These are phyloP conservation scores for Botrytis porri DNA, from an alignment of 2,329 filamentous ascomycete species.

Conservation along the genomic window DNA sequence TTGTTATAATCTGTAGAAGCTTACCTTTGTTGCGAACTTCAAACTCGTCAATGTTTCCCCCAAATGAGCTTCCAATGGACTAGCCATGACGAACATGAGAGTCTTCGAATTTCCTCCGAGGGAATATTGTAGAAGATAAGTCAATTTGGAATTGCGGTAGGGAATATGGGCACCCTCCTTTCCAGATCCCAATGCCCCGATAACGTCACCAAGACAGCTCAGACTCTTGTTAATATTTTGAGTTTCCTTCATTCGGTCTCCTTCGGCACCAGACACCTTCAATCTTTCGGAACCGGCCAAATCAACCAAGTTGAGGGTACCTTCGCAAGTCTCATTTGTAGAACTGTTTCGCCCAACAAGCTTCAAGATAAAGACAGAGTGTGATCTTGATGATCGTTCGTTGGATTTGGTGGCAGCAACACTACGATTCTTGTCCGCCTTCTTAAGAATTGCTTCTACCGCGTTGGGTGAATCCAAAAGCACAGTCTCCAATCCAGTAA, in stretches of 20 bases:
- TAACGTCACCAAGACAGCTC: slow-evolving; percentile 89
- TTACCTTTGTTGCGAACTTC: slow-evolving; percentile 90
- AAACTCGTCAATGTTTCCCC: slow-evolving; percentile 92
- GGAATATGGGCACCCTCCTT: slow-evolving; percentile 78
- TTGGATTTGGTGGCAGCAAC: slow-evolving; percentile 98
- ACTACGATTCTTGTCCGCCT: slow-evolving; percentile 81
- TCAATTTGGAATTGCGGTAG: slow-evolving; percentile 95
- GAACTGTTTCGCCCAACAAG: slow-evolving; percentile 62
- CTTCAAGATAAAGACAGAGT: slow-evolving; percentile 95
- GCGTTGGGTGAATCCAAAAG: slow-evolving; percentile 73
- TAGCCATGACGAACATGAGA: slow-evolving; percentile 99
- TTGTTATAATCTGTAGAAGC: slow-evolving; percentile 28
- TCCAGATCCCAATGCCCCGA: slow-evolving; percentile 83
- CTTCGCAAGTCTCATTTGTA: slow-evolving; percentile 82
- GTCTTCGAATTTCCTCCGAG: slow-evolving; percentile 95
- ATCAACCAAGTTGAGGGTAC: slow-evolving; percentile 93
- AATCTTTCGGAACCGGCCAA: slow-evolving; percentile 89
- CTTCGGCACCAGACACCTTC: slow-evolving; percentile 81
- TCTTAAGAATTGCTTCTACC: slow-evolving; percentile 75
- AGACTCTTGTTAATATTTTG: slow-evolving; percentile 97
- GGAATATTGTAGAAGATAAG: slow-evolving; percentile 91
- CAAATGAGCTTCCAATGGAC: slow-evolving; percentile 83
- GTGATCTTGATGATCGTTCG: slow-evolving; percentile 87
- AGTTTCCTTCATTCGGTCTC: slow-evolving; percentile 86
- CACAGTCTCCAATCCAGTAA: slow-evolving; percentile 76